Evolutionary conservation across 1,139 yeast genomes (phyloP), one percentile per base, ranked within the genome.

Genomic region (Pneumocystis sp.): DNA sequence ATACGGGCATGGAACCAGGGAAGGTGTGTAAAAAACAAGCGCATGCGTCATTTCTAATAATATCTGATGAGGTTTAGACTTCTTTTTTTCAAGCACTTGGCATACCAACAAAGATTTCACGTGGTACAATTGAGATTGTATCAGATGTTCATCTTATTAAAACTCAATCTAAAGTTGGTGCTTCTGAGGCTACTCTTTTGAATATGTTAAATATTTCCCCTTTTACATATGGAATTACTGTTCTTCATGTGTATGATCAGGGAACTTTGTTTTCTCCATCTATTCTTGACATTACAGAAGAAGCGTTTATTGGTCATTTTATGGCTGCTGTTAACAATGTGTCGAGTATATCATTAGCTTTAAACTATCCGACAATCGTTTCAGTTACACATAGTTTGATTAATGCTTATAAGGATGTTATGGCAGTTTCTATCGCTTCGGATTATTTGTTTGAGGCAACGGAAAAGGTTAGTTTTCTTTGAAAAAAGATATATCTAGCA

Each of bases 1-100:
- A 93, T 96, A 93, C 99, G 75, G 97, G 98, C 87, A 91, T 95
- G 96, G 98, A 93, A 84, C 99, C 99, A 81, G 97, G 97, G 86
- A 93, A 93, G 34, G 57, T 50, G 21, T 25, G n/a, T 8, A 15
- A 2, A 8, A 25, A 50, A 50, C 10, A 19, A 10, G 10, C 10
- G 1, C 25, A 8, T 50, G 17, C 25, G 12, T 25, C 10, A 50
- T 25, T 25, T 44, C 21, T 19, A 15, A 17, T 7, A 40, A 40
- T 8, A 15, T 37, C 15, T 37, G 15, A 40, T 17, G 2, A 7
- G 19, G 21, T 21, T 50, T 25, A 50, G 90, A 93, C 99, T 78
- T 93, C 98, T 79, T 93, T 93, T 95, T 93, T 93, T 97, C 99
- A 93, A 86, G 98, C 99, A 79, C 87, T 93, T 77, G 97, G 97